A percentile compares a stretch with the other conserved stretches of the same genome.
phyloP scores from a whole-genome alignment of 805 yeast species.

The Suhomyces sp. region DNA sequence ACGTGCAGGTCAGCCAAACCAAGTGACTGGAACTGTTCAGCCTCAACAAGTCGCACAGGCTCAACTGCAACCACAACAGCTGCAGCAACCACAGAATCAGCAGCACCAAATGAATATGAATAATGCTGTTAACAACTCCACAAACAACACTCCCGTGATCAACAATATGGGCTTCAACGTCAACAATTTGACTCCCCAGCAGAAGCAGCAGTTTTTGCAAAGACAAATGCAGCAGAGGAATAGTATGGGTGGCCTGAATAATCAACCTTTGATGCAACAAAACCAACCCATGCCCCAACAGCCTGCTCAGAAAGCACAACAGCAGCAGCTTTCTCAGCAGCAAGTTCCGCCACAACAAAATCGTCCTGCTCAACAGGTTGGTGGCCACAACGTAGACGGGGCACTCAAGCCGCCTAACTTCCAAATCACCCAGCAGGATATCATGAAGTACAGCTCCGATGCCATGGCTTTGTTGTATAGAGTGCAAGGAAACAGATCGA shows the following conservation, averaged over 20 bases:
- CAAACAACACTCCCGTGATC: slow-evolving; percentile 12
- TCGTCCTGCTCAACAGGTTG: slow-evolving; percentile 2
- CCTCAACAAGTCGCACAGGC: slow-evolving; percentile 8
- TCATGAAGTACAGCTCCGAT: slow-evolving; percentile 35
- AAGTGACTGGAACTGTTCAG: slow-evolving; percentile 1
- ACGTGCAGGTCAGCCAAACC: slow-evolving; percentile 6
- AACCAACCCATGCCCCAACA: slow-evolving; percentile 19
- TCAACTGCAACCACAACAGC: slow-evolving; percentile 13
- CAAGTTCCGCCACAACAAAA: slow-evolving; percentile 17
- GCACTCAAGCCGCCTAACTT: slow-evolving; percentile 27
- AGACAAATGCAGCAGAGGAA: slow-evolving; percentile 32
- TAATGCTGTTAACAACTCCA: slow-evolving; percentile 5
- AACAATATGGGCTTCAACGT: slow-evolving; percentile 17
- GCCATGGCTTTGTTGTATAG: slow-evolving; percentile 38
- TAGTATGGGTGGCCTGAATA: slow-evolving; percentile 7
- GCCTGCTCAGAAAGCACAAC: slow-evolving; percentile 12
- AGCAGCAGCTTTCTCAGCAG: slow-evolving; percentile 14
- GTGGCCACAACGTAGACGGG: slow-evolving; percentile 4
- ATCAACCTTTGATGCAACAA: slow-evolving; percentile 19
- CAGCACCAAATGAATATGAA: slow-evolving; percentile 10
- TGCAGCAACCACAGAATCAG: slow-evolving; percentile 9
- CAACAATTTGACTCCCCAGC: slow-evolving; percentile 31
- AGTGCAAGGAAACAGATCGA: slow-evolving; percentile 35
- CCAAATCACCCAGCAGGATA: slow-evolving; percentile 37
- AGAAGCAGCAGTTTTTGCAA: slow-evolving; percentile 36